phyloP scores from a whole-genome alignment of 2,329 filamentous ascomycete genomes.

The Meredithiella fracta region DNA sequence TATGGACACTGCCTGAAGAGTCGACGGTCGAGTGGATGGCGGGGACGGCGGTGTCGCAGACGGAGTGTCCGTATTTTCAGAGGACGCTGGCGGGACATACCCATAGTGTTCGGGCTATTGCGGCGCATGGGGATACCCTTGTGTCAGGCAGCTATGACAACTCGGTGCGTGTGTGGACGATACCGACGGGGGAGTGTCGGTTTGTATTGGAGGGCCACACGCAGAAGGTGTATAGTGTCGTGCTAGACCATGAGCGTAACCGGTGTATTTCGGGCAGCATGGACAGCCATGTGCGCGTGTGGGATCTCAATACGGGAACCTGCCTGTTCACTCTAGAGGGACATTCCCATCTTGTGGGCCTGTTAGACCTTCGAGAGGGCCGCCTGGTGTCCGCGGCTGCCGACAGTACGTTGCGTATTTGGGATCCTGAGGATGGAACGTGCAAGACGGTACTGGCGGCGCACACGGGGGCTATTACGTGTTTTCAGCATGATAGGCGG shows the following conservation, averaged over 20 bases:
- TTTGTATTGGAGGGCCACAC: slow-evolving; percentile 75
- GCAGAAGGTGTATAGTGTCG: slow-evolving; percentile 93
- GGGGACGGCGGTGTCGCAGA: slow-evolving; percentile 44
- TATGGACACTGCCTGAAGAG: slow-evolving; percentile 81
- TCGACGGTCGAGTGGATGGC: slow-evolving; percentile 66
- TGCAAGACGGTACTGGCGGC: slow-evolving; percentile 83
- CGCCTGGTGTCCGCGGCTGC: slow-evolving; percentile 87
- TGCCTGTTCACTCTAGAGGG: slow-evolving; percentile 84
- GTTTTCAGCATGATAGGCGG: slow-evolving; percentile 91
- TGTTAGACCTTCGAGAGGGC: slow-evolving; percentile 78
- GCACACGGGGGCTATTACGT: slow-evolving; percentile 93
- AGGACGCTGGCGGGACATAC: slow-evolving; percentile 71
- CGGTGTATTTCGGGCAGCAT: slow-evolving; percentile 96
- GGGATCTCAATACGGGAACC: slow-evolving; percentile 75
- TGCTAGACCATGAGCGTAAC: slow-evolving; percentile 78
- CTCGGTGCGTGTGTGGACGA: slow-evolving; percentile 90
- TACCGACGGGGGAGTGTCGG: slow-evolving; percentile 79
- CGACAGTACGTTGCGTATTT: slow-evolving; percentile 87
- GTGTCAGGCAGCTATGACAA: slow-evolving; percentile 95
- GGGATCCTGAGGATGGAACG: slow-evolving; percentile 84
- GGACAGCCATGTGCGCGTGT: slow-evolving; percentile 96
- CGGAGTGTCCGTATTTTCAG: slow-evolving; percentile 83
- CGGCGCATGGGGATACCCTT: slow-evolving; percentile 85
- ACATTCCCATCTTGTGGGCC: slow-evolving; percentile 77
- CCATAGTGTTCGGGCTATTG: slow-evolving; percentile 90